Percentiles rank a stretch among this genome's conserved stretches.
phyloP scores from a whole-genome alignment of 73 alveolate species.

The Uronychia setigera region DNA sequence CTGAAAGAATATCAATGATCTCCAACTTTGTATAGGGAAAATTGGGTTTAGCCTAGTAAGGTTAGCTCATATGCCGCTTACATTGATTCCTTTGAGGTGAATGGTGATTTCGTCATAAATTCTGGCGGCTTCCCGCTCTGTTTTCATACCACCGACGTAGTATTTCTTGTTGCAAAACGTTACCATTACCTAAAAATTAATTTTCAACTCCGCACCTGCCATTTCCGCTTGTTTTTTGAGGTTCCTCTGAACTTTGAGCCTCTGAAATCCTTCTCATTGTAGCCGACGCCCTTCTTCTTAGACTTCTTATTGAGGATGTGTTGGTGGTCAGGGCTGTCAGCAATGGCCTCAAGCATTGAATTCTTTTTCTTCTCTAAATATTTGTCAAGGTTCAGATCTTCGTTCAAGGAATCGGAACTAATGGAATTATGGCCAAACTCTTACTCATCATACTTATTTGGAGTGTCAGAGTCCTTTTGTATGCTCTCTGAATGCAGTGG shows the following conservation, averaged over 20 bases:
- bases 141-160: background rate
- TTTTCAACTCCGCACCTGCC: constrained; percentile 52
- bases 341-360: background rate
- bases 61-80: background rate
- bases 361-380: background rate
- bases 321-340: background rate
- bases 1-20: background rate
- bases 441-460: background rate
- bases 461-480: too few species aligned
- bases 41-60: background rate
- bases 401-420: background rate
- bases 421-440: background rate
- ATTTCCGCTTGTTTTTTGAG: constrained; percentile 63
- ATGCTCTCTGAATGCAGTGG: too few species aligned
- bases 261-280: constrained; percentile 15
- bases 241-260: constrained; percentile 66
- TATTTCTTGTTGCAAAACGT: background rate
- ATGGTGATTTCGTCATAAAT: background rate
- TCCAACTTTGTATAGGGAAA: background rate
- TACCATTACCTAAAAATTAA: background rate
- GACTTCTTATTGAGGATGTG: background rate
- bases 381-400: background rate
- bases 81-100: background rate
- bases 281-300: background rate
- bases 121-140: background rate